Evolutionary conservation across 306 rosid genomes (phyloP), one percentile per base, ranked within the genome.

Genomic region (Spatholobus suberectus): DNA sequence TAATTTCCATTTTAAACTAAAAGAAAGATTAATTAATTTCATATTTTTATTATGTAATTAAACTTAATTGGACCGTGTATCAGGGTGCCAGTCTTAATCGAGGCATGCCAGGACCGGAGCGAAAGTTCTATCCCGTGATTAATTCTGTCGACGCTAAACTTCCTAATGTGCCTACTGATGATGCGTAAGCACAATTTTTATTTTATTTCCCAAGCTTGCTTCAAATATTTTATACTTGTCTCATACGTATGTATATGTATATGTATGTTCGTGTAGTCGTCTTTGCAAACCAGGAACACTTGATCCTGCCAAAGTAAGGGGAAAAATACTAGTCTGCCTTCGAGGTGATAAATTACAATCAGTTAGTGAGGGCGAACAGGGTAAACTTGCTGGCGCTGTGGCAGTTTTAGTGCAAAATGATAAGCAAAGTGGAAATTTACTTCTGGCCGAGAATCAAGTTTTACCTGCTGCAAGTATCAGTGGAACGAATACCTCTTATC

Each of bases 61-160:
- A n/a, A n/a, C n/a, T n/a, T 37, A 37, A 37, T 37, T 37, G 3
- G 7, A 37, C 41, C 6, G 41, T 37, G 41, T 37, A 14, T 24
- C 61, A 92, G 96, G 97, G 94, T 3, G 34, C 68, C 40, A 90
- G 94, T 81, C 90, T 92, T 51, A 79, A 82, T 5, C 20, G 61
- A 57, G 58, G 43, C 26, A 43, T 87, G 61, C 9, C 49, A 8
- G 3, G 15, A 43, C 0, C 49, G 0, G 4, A 15, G 0, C 79
- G 86, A 4, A 83, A 49, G 71, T 84, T 81, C n/a, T 76, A 57
- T 68, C 90, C 89, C 0, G n/a, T 43, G 3, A 43, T 90, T 49
- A n/a, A 29, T 34, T 78, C 83, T 26, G 84, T 37, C 2, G 46
- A 84, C 44, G 94, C 89, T 14, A 85, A 47, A 24, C 54, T 74